Evolutionary conservation across 169 alveolate genomes (phyloP).

Genomic region (Cryptosporidium meleagridis): DNA sequence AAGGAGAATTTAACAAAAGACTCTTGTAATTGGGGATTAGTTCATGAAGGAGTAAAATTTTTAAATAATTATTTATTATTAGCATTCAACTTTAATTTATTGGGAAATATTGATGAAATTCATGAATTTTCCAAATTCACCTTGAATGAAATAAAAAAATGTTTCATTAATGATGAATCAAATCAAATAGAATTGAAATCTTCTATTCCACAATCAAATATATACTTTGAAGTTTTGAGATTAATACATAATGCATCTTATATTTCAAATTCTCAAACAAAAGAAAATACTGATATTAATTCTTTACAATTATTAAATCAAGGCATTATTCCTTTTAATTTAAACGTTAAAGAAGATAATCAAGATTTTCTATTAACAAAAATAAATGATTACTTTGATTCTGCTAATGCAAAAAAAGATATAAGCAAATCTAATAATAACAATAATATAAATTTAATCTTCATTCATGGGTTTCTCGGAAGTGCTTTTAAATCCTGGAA

Average conservation of each 20-base stretch:
- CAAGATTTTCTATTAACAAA: neutral
- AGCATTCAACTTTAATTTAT: neutral
- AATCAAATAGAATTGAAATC: neutral
- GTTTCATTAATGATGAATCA: neutral
- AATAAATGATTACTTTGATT: neutral
- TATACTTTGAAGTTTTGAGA: conserved; percentile 57
- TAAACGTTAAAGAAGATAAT: neutral
- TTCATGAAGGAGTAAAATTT: conserved; percentile 17
- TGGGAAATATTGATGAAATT: neutral
- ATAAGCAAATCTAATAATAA: neutral
- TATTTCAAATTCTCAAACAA: neutral
- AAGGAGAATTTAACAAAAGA: conserved; percentile 5
- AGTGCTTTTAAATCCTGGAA: conserved; percentile 73
- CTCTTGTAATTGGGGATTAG: conserved; percentile 9
- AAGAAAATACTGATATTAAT: neutral
- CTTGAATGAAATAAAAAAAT: neutral
- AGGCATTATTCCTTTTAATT: conserved; percentile 46
- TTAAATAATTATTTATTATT: conserved; percentile 41
- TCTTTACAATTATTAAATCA: neutral
- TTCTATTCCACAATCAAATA: conserved; percentile 20
- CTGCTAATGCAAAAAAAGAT: neutral
- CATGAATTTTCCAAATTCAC: conserved; percentile 3
- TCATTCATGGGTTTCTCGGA: conserved; percentile 70
- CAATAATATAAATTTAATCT: conserved; percentile 20
- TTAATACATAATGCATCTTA: conserved; percentile 22